Evolutionary conservation across 176 grass and related monocot genomes (phyloP), one percentile per base, ranked within the genome.

Genomic region (Stipa capillata): DNA sequence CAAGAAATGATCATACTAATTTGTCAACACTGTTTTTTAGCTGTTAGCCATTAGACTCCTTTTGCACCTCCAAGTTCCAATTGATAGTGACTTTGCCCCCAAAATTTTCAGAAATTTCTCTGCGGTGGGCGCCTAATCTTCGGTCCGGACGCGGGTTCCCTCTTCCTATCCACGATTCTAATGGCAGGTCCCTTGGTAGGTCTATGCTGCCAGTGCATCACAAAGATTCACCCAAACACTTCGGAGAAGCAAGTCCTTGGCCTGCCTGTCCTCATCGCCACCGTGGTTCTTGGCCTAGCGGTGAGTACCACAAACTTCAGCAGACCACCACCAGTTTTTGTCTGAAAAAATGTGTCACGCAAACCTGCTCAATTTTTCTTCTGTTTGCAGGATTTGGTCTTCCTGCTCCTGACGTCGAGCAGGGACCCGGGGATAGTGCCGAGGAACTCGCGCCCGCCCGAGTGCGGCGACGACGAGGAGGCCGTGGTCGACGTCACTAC

Each of bases 391-490:
- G 77, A 92, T 23, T 40, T 91, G 73, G 50, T 56, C 35, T 98
- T 98, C 79, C 74, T 94, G 80, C 43, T 91, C 9, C 14, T 94
- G 79, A 98, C 95, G 21, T 98, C 92, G 42, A 89, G 90, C 87
- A 82, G 95, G 74, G 95, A 98, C 82, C 90, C 92, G 0, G 95
- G 95, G 37, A 98, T 98, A 60, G 85, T 98, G 69, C 95, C 95
- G 3, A 86, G 92, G 82, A 98, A 89, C 41, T 13, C 87, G 62
- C 85, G 85, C 2, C 90, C 85, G 29, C 85, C 83, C 6, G 85
- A 86, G 64, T 13, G 5, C 50, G 83, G 80, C 50, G 78, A 14
- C n/a, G 62, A 45, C 47, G 0, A 62, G 55, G 17, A 0, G 4
- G 25, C 0, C 13, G 25, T 5, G 14, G 54, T 12, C 20, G 77